Conservation (phyloP, 345 rosid species). For the Limnanthes douglasii region DNA sequence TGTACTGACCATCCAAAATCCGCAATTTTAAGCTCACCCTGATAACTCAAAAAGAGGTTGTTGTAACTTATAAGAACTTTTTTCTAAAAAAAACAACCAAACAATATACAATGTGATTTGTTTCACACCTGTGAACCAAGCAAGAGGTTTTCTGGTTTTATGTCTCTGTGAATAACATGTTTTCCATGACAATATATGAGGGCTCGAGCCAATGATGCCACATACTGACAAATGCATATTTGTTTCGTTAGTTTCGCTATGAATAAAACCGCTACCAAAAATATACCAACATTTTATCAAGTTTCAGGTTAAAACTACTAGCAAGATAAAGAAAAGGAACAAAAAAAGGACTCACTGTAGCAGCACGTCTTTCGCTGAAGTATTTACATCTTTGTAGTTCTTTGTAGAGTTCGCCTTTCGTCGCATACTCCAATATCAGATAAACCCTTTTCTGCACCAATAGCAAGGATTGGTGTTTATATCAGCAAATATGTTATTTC, state of each 20-base stretch:
- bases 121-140: conserved; percentile 66
- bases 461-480: not conserved
- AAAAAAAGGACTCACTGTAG: conserved; percentile 44
- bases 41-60: conserved; percentile 6
- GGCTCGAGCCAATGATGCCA: conserved; percentile 93
- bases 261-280: not conserved
- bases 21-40: conserved; percentile 99
- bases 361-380: conserved; percentile 86
- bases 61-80: conserved; percentile 3
- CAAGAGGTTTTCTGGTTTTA: conserved; percentile 89
- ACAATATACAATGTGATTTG: not conserved
- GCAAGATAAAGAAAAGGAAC: not conserved
- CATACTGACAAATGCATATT: conserved; percentile 84
- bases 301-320: no score
- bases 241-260: not conserved
- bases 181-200: conserved; percentile 98
- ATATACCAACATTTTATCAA: no score
- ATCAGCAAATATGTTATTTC: not conserved
- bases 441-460: conserved; percentile 68
- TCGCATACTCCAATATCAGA: conserved; percentile 73
- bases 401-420: conserved; percentile 83
- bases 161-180: conserved; percentile 96
- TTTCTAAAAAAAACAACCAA: not conserved
- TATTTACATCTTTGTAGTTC: conserved; percentile 83
- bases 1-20: conserved; percentile 99